Evolutionary conservation across 2,329 filamentous ascomycete species (phyloP).

Genomic region (Rutstroemia sp.): DNA sequence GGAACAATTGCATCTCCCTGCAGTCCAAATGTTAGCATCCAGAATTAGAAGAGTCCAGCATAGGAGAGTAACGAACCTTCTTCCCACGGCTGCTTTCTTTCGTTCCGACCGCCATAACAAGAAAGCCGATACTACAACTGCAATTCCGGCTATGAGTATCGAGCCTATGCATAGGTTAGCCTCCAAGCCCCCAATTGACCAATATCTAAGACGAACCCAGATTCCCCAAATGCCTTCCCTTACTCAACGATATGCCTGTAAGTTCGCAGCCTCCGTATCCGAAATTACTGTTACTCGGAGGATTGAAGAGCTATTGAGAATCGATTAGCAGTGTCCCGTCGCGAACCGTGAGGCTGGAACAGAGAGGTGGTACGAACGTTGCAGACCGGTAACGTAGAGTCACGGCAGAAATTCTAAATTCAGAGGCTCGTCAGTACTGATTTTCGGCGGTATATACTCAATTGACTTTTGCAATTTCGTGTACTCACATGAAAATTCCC

Average conservation of each 20-base stretch:
- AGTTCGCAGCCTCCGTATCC: constrained; percentile 60
- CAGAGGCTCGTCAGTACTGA: constrained; percentile 14
- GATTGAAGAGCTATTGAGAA: constrained; percentile 53
- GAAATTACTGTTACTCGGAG: constrained; percentile 20
- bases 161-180: constrained; percentile 54
- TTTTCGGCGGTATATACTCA: not conserved
- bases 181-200: constrained; percentile 2
- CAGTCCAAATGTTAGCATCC: constrained; percentile 14
- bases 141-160: constrained; percentile 72
- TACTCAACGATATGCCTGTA: constrained; percentile 64
- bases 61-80: constrained; percentile 53
- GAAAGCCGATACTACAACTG: constrained; percentile 60
- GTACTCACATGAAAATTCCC: constrained; percentile 47
- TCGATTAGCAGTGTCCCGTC: constrained; percentile 12
- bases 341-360: constrained; percentile 1
- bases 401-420: constrained; percentile 68
- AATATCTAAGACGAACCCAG: constrained; percentile 51
- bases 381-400: constrained; percentile 76
- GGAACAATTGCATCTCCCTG: constrained; percentile 95
- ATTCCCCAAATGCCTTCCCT: constrained; percentile 65
- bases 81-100: constrained; percentile 88
- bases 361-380: constrained; percentile 54
- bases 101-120: constrained; percentile 75
- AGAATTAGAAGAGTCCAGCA: not conserved
- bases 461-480: constrained; percentile 6